Base-by-base conservation (phyloP, 108 stramenopile genomes). In the Cyclostephanos invisitatus region DNA sequence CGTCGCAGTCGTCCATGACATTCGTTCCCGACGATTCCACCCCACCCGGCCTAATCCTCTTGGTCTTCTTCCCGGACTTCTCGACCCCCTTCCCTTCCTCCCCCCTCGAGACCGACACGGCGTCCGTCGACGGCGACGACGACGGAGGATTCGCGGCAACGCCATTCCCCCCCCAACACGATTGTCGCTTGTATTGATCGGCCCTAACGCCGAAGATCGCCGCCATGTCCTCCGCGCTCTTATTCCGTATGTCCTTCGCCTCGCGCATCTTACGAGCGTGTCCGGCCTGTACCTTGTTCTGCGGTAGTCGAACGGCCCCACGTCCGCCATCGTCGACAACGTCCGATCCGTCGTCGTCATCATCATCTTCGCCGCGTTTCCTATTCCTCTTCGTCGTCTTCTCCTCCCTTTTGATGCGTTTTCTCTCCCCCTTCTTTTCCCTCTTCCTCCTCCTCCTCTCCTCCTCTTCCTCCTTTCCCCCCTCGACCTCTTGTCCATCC, bases 131-230 rank as follows among this genome's bases (percentile, higher is more conserved):
- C 18, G 36, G n/a, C 35, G 62, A 60, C 51, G 67, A n/a, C 18
- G 36, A 28, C 35, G 54, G 15, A 22, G 60, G 37, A 17, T 67
- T 12, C 36, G 68, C 59, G n/a, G n/a, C n/a, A n/a, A n/a, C n/a
- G 25, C 22, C 60, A 3, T 27, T 38, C 20, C 10, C 48, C 20
- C 15, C 47, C n/a, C 8, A 17, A 7, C 60, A 60, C n/a, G 12
- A 15, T 1, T 68, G 59, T 50, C 67, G 56, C 44, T 74, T 71
- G 59, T 84, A 84, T 44, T 75, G 60, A 17, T 83, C 78, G 17
- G 74, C 81, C 64, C 72, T 87, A 63, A 83, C 81, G 15, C 89
- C 93, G 82, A 95, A 95, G 62, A 95, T 90, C 32, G 90, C 90
- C 0, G 90, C 88, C 83, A 92, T 77, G 64, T 95, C 94, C 15